Evolutionary conservation across 805 yeast species (phyloP), one percentile per base, ranked within the genome.

Genomic region (Scheffersomyces lignosus): DNA sequence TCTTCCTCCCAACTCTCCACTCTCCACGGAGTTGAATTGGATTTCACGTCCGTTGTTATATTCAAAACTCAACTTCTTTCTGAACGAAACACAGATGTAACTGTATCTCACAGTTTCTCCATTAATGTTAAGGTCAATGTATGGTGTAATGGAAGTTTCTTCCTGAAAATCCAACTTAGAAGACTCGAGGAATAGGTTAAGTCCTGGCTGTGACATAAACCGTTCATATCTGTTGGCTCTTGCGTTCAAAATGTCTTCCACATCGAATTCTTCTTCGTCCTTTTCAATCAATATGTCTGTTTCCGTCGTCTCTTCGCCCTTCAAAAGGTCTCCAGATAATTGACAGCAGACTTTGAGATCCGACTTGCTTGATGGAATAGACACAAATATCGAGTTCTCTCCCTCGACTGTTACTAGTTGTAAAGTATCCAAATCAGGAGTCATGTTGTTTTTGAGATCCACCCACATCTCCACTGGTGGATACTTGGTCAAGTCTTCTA

Each of bases 381-480:
- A 59, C 0, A 78, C 58, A 29, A 56, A 58, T 12, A 63, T 56
- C 39, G 59, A 62, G 31, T 65, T 61, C 43, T 78, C 82, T 6
- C 64, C 64, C 18, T 73, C 73, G 1, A 71, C 71, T 0, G 75
- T 60, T 1, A 73, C 67, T 1, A 73, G 52, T 25, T 65, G 65
- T 37, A 77, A 45, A 9, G 69, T 54, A 17, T 62, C 70, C 23
- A 66, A 42, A 24, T 62, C 71, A 1, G 69, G 70, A 26, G 43
- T 52, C 9, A 60, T 60, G 12, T 62, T 60, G 14, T 60, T 62
- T 37, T 55, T 62, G 32, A 75, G 53, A 32, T 69, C 75, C 24
- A 72, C 57, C 80, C 82, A 78, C 31, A 80, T 59, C 47, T 79
- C 84, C 5, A 80, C 55, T 1, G 82, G 79, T 3, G 84, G 82